A percentile compares a stretch with the other conserved stretches of the same genome.
These are phyloP conservation scores for Poa annua DNA, from an alignment of 176 grass and related monocot species.

Conservation along the genomic window DNA sequence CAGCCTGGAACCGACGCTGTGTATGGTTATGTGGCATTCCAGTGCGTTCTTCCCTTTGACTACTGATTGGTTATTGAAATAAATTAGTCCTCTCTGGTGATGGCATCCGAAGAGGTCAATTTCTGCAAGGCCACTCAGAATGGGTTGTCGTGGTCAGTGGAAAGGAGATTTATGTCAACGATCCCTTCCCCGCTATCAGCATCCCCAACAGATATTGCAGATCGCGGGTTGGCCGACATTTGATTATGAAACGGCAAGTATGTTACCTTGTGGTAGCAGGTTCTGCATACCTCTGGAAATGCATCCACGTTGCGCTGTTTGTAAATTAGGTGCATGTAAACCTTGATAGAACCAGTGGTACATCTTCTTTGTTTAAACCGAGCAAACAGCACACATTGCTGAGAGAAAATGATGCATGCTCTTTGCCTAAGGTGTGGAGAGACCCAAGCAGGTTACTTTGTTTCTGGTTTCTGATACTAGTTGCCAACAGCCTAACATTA, in stretches of 20 bases:
- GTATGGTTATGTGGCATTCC: background rate
- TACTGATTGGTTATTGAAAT: background rate
- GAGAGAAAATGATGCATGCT: background rate
- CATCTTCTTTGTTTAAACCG: background rate
- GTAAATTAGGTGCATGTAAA: background rate
- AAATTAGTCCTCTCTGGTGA: background rate
- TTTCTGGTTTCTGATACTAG: conserved; percentile 25
- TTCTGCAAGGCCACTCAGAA: conserved; percentile 28
- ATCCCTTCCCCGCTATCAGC: conserved; percentile 30
- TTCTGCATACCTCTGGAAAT: background rate
- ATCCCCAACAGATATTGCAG: conserved; percentile 15
- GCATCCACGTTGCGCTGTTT: background rate
- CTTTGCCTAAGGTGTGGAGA: background rate
- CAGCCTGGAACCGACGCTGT: background rate
- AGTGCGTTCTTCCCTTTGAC: conserved; percentile 39
- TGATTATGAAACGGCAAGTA: background rate
- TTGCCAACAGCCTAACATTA: conserved; percentile 51
- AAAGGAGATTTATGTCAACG: conserved; percentile 32
- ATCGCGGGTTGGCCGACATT: conserved; percentile 27
- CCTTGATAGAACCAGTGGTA: background rate
- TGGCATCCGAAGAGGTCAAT: conserved; percentile 39
- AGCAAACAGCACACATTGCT: background rate
- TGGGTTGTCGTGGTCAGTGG: conserved; percentile 6
- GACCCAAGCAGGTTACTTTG: background rate
- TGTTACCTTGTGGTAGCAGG: background rate